Evolutionary conservation across 768 basidiomycete species (phyloP), one percentile per base, ranked within the genome.

Genomic region (Gelatoporia subvermispora): DNA sequence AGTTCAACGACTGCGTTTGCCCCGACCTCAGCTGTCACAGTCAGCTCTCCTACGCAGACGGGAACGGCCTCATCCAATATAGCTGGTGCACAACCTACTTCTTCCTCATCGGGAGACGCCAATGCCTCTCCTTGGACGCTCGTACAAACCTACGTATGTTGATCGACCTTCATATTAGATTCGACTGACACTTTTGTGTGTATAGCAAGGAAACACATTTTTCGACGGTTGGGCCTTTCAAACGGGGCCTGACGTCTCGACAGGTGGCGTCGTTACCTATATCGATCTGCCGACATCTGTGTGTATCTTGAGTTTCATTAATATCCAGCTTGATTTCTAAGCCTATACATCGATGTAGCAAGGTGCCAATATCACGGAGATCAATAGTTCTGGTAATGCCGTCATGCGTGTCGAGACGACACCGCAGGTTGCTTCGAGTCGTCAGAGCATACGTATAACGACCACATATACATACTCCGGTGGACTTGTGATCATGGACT

Each of bases 361-460:
- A 62, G 68, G 71, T 7, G 78, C 72, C 50, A 78, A 79, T 41
- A 74, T 97, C 24, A 61, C 83, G 24, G 71, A 77, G 13, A 73
- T 93, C 59, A 93, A 90, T 60, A 53, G 59, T 20, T 74, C 73
- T 9, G 88, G 89, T 18, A 79, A 91, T 66, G 89, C 86, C 16
- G 67, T 96, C 48, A 94, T 97, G 92, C 72, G 79, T 28, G 84
- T 95, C 21, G 91, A 95, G 61, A 93, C 88, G 5, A 94, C 91
- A 4, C 74, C 80, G 9, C 75, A 67, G 16, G 85, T 93, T 25
- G 37, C 75, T n/a, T 77, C 64, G 35, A 85, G 76, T 46, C 79
- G 93, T 51, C 75, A 81, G 65, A 85, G 86, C 54, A 76, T 95
- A 35, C 83, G 93, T 53, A 85, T 97, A 55, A 82, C 80, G 41